Evolutionary conservation across 2,329 filamentous ascomycete genomes (phyloP).

Genomic region (Cladophialophora carrionii): DNA sequence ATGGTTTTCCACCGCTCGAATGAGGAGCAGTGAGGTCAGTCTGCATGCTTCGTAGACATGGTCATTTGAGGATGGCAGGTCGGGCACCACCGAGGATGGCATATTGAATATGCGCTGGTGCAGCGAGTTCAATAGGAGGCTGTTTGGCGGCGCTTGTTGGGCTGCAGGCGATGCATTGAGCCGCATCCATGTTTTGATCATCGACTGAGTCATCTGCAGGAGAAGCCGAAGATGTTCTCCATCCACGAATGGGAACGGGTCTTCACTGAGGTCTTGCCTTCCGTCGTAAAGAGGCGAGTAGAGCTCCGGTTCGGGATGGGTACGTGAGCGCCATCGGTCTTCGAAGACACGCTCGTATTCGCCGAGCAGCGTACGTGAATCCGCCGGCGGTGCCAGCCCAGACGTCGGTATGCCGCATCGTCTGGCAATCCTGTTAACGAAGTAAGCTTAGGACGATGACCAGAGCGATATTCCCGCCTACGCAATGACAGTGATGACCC

Average conservation of each 20-base stretch:
- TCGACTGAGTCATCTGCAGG: conserved; percentile 25
- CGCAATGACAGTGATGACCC: conserved; percentile 27
- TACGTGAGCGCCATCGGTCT: conserved; percentile 19
- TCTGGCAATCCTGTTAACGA: conserved; percentile 14
- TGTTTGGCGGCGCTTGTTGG: not conserved
- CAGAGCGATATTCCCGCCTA: conserved; percentile 3
- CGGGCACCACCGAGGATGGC: conserved; percentile 16
- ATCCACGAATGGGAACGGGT: conserved; percentile 20
- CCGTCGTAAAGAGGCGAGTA: conserved; percentile 29
- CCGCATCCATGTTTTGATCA: conserved; percentile 24
- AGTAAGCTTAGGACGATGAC: not conserved
- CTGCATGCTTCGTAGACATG: conserved; percentile 28
- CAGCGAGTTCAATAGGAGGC: conserved; percentile 11
- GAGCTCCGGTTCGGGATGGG: conserved; percentile 16
- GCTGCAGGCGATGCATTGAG: not conserved
- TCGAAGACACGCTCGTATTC: conserved; percentile 26
- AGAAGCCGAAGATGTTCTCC: conserved; percentile 16
- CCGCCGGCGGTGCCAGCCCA: conserved; percentile 19
- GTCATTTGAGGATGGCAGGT: conserved; percentile 20
- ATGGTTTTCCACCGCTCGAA: conserved; percentile 16
- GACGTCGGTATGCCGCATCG: conserved; percentile 22
- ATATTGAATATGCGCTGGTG: conserved; percentile 16
- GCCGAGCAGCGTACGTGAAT: conserved; percentile 14
- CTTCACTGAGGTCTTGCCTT: conserved; percentile 14
- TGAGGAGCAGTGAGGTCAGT: conserved; percentile 23